Conservation (phyloP, 2,329 filamentous ascomycete species). For the Alternaria viburni region DNA sequence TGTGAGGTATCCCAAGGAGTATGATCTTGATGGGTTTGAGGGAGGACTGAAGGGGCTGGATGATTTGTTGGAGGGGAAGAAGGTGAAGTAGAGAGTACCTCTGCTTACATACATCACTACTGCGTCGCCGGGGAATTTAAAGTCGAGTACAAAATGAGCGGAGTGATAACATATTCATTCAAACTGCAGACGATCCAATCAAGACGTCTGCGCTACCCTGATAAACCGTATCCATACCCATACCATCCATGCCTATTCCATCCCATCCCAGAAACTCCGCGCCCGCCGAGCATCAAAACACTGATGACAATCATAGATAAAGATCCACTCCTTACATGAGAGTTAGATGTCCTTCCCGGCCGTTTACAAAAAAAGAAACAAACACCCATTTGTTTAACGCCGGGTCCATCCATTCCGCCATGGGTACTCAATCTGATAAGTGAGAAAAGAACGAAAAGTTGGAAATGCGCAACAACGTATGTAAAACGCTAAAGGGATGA, state of each 20-base stretch:
- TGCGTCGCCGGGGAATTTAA: not conserved
- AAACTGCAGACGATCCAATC: not conserved
- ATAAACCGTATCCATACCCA: not conserved
- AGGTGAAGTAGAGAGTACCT: constrained; percentile 1
- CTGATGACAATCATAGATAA: not conserved
- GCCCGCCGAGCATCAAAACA: not conserved
- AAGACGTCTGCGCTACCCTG: not conserved
- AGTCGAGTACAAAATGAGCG: not conserved
- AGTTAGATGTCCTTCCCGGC: constrained; percentile 12
- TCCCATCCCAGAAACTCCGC: not conserved
- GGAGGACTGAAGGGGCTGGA: constrained; percentile 71
- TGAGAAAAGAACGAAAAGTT: not conserved
- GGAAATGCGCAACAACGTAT: not conserved
- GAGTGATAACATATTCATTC: constrained; percentile 5
- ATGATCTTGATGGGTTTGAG: constrained; percentile 79
- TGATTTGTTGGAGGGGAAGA: constrained; percentile 33
- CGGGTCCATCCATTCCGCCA: constrained; percentile 8
- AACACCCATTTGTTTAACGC: not conserved
- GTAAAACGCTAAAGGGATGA: not conserved
- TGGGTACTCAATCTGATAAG: constrained; percentile 13
- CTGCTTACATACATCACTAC: not conserved
- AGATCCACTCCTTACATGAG: constrained; percentile 7
- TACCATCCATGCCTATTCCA: not conserved
- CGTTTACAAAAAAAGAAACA: not conserved
- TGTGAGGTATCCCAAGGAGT: constrained; percentile 88